phyloP scores from a whole-genome alignment of 371 early-diverging fungal species.

The Batkoa obscura region DNA sequence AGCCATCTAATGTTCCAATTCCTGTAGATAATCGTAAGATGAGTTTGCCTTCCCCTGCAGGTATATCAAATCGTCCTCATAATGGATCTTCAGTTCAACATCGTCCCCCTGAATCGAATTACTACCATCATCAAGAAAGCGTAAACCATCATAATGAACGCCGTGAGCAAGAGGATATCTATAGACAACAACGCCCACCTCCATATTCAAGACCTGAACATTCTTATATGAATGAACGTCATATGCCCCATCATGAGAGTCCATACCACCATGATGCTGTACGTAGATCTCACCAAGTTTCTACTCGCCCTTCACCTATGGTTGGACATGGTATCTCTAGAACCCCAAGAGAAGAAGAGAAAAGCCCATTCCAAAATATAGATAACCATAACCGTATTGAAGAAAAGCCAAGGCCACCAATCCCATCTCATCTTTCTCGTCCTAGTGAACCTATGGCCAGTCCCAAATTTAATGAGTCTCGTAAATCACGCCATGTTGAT shows the following conservation, averaged over 20 bases:
- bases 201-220: not conserved
- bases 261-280: not conserved
- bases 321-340: not conserved
- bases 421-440: not conserved
- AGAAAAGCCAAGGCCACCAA: not conserved
- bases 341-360: not conserved
- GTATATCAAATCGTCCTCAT: not conserved
- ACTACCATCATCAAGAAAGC: not conserved
- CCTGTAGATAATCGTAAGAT: not conserved
- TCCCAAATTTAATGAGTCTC: not conserved
- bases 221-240: not conserved
- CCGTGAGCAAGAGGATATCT: slow-evolving; percentile 2
- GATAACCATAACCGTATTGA: not conserved
- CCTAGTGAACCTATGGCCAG: not conserved
- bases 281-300: not conserved
- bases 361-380: not conserved
- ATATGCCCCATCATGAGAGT: not conserved
- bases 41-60: not conserved
- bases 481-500: slow-evolving; percentile 4
- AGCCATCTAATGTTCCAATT: not conserved
- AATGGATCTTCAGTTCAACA: not conserved
- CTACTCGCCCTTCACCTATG: not conserved
- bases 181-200: slow-evolving; percentile 1
- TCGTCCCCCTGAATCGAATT: not conserved
- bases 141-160: not conserved